Evolutionary conservation across 352 stramenopile species (phyloP), one percentile per base, ranked within the genome.

Genomic region (Phytopythium helicoides): DNA sequence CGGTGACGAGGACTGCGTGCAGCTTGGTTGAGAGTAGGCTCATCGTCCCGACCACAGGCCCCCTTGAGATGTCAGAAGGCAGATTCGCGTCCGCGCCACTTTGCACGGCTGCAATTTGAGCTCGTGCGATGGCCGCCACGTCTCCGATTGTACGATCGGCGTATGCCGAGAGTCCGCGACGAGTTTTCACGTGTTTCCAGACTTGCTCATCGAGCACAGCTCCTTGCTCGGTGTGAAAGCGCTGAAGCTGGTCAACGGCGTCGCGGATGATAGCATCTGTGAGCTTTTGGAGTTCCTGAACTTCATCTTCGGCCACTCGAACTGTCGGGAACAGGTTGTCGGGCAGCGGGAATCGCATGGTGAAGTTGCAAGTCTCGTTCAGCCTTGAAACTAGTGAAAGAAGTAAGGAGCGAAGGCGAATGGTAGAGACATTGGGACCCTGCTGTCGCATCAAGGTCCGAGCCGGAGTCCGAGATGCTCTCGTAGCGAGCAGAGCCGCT

Each of bases 1-100:
- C 68, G 16, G 62, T 26, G 15, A 67, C 60, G 11, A 68, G 42
- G n/a, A 76, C 60, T 31, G 51, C 65, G 19, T 58, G 63, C 23
- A 63, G 14, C 0, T 39, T 46, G 33, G 35, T 49, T 25, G 42
- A 49, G 16, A 49, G 42, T n/a, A 68, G 59, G 1, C 14, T 68
- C 65, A 67, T 67, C 26, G 50, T 59, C 4, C 65, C 65, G 4
- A 70, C 53, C 22, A 39, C 58, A 21, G 66, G 53, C 3, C 50
- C 45, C 5, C 52, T 19, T 3, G 58, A 49, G 15, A 60, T 47
- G 10, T 6, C 50, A 18, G 52, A 28, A 0, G 54, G 15, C 1
- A 26, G 15, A 3, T 19, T 10, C n/a, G n/a, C n/a, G 3, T 11
- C 8, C 11, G 9, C 12, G 4, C 42, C 23, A 14, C 3, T 1